Evolutionary conservation across 2,329 filamentous ascomycete species (phyloP).

Genomic region (Fusarium albosuccineum): DNA sequence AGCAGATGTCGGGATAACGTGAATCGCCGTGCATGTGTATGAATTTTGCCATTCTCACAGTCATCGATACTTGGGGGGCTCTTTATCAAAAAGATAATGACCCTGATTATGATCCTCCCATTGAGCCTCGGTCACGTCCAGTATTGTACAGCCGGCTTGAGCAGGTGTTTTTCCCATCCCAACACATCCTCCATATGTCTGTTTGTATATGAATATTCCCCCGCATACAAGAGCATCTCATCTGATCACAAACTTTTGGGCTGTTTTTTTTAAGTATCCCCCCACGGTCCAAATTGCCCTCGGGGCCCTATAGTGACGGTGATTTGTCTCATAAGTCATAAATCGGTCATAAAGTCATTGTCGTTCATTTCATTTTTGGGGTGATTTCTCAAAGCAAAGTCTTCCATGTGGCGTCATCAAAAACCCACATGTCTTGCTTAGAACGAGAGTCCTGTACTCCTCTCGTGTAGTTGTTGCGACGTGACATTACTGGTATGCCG

Average conservation of each 20-base stretch:
- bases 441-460: slow-evolving; percentile 46
- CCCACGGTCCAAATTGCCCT: neutral
- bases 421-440: neutral
- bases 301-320: slow-evolving; percentile 14
- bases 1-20: neutral
- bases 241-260: slow-evolving; percentile 31
- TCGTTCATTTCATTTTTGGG: slow-evolving; percentile 29
- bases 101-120: neutral
- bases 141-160: slow-evolving; percentile 4
- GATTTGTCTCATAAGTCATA: slow-evolving; percentile 40
- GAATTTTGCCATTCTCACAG: neutral
- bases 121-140: slow-evolving; percentile 1
- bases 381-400: slow-evolving; percentile 3
- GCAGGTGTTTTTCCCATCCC: neutral
- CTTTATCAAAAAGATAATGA: neutral
- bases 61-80: neutral
- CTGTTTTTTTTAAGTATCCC: slow-evolving; percentile 12
- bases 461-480: slow-evolving; percentile 29
- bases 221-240: slow-evolving; percentile 12
- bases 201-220: slow-evolving; percentile 11
- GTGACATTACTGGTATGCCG: slow-evolving; percentile 17
- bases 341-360: slow-evolving; percentile 39
- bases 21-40: slow-evolving; percentile 6
- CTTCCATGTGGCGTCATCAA: neutral
- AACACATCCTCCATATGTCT: neutral